phyloP scores from a whole-genome alignment of 805 yeast species.

The Candida coquimbonensis region DNA sequence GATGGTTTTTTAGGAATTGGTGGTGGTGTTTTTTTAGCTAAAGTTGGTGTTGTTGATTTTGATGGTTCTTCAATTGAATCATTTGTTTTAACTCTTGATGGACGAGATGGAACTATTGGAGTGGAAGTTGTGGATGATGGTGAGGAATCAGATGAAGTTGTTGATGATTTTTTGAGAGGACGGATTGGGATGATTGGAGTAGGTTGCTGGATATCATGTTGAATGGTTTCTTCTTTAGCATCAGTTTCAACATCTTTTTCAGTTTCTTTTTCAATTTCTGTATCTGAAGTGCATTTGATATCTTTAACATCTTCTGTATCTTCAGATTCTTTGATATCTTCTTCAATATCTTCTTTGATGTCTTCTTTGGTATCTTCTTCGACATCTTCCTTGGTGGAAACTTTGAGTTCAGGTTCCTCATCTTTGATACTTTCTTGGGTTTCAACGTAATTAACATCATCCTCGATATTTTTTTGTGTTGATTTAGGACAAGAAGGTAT shows the following conservation, averaged over 20 bases:
- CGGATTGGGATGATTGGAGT: slow-evolving; percentile 7
- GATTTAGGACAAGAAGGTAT: no score
- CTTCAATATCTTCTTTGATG: no score
- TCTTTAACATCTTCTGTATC: neutral
- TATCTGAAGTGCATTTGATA: neutral
- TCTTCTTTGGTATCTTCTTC: no score
- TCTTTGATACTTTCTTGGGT: no score
- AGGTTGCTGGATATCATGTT: slow-evolving; percentile 2
- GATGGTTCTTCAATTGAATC: neutral
- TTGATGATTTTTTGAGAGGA: slow-evolving; percentile 1
- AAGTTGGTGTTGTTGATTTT: neutral
- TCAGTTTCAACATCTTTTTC: no score
- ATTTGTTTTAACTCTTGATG: slow-evolving; percentile 5
- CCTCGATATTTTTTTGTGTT: no score
- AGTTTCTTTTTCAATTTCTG: no score
- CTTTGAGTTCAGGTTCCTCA: no score
- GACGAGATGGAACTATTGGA: slow-evolving; percentile 1
- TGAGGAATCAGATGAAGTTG: neutral
- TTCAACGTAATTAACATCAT: no score
- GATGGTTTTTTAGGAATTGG: slow-evolving; percentile 74
- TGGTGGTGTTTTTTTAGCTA: slow-evolving; percentile 39
- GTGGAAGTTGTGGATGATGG: neutral
- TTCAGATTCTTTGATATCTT: neutral
- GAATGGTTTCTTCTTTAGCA: neutral
- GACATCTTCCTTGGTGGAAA: no score